Evolutionary conservation across 2,329 filamentous ascomycete species (phyloP).

Genomic region (Aspergillus sp.): DNA sequence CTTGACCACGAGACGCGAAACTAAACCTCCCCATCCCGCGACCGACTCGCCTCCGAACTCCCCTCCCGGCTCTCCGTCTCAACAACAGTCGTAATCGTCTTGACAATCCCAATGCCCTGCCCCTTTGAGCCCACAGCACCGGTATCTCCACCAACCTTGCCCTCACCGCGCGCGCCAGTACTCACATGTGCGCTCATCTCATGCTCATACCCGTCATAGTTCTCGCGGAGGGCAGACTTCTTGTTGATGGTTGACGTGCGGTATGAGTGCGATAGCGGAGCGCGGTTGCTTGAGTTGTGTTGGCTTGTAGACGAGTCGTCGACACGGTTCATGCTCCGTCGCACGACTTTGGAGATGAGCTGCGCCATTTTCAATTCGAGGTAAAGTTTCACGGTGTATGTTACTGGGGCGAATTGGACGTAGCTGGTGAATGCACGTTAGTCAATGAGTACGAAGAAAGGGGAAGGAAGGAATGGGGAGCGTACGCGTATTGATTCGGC

Average conservation of each 20-base stretch:
- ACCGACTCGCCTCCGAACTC: neutral
- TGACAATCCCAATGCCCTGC: neutral
- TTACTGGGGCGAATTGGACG: slow-evolving; percentile 9
- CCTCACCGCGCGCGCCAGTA: neutral
- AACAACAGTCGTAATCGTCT: slow-evolving; percentile 7
- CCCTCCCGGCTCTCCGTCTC: neutral
- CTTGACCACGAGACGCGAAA: too few relatives aligned
- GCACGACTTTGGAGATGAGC: slow-evolving; percentile 9
- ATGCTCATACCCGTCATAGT: slow-evolving; percentile 5
- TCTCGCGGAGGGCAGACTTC: neutral
- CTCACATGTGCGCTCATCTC: slow-evolving; percentile 1
- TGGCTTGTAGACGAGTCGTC: slow-evolving; percentile 1
- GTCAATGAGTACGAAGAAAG: neutral
- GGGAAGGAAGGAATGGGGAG: neutral
- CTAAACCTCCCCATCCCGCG: neutral
- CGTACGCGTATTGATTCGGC: slow-evolving; percentile 6
- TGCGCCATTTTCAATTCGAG: slow-evolving; percentile 10
- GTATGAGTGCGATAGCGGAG: neutral
- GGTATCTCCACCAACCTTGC: neutral
- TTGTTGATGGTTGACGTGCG: neutral
- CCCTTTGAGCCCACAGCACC: neutral
- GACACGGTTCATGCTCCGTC: slow-evolving; percentile 10
- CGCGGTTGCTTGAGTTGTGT: neutral
- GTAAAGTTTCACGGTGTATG: slow-evolving; percentile 8
- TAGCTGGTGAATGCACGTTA: neutral